Base-by-base conservation (phyloP, 2,329 filamentous ascomycete species). In the Aspergillus sp. region DNA sequence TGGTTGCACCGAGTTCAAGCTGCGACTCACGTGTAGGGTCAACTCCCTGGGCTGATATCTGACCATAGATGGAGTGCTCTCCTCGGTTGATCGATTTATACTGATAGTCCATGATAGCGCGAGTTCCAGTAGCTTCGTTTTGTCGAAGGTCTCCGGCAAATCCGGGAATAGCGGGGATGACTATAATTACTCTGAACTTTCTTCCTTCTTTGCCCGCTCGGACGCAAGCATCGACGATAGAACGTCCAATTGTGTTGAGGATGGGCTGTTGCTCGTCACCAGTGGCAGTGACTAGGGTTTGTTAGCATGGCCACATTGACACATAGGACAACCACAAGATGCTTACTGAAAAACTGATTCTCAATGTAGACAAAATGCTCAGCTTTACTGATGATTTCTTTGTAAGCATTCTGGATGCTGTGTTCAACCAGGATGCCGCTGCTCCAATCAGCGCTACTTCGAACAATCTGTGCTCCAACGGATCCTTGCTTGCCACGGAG, bases 21-120 rank as follows among this genome's bases (percentile, higher is more conserved):
- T 45, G 23, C n/a, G 6, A 64, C 70, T 59, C 64, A 75, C 75
- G 59, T 58, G 68, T 84, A 0, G 93, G 91, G 66, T 97, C 87
- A 1, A 95, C 84, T 1, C 90, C 92, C 61, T 90, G 81, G 6
- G 84, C 85, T 57, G 81, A 80, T 58, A 97, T 86, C 69, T 90
- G 88, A 40, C 85, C 91, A 66, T 90, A 95, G 52, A 99, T 98
- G 4, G 91, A 96, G 70, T 98, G 82, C 62, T 96, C 89, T 6
- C 95, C 95, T 45, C 95, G 88, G 69, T 89, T 91, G 64, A 99
- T 96, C 0, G 91, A 96, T 76, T 96, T 96, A 81, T 95, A 99
- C 72, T 98, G 95, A 70, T 96, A 98, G 72, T 98, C 93, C 91
- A 99, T 98, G 68, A 98, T 99, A 11, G 93, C 93, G 49, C 91